These are phyloP conservation scores for Vachellia collinsii DNA, from an alignment of 306 rosid species.

Conservation along the genomic window DNA sequence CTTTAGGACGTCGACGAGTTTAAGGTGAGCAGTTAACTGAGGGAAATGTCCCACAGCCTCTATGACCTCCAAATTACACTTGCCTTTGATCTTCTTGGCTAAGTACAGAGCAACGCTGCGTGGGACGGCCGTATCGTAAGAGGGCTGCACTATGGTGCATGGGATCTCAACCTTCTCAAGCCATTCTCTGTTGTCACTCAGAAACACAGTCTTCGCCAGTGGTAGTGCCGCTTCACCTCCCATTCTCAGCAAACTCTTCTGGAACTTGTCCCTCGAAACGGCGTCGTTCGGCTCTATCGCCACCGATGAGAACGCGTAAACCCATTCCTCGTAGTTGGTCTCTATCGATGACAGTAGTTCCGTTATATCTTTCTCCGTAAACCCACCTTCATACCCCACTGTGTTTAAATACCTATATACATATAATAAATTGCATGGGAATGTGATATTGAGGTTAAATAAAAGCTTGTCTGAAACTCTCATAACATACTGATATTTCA, in stretches of 20 bases:
- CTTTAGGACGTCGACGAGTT: slow-evolving; percentile 66
- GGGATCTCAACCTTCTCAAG: slow-evolving; percentile 75
- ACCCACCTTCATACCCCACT: slow-evolving; percentile 83
- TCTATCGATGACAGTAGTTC: slow-evolving; percentile 56
- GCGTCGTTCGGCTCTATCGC: slow-evolving; percentile 64
- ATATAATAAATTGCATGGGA: neutral
- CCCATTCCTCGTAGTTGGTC: slow-evolving; percentile 67
- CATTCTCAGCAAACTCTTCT: slow-evolving; percentile 59
- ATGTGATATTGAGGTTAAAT: neutral
- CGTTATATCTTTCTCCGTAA: slow-evolving; percentile 59
- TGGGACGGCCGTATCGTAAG: slow-evolving; percentile 63
- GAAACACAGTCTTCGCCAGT: slow-evolving; percentile 71
- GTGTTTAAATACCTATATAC: slow-evolving; percentile 60
- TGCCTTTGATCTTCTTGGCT: slow-evolving; percentile 69
- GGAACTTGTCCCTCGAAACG: slow-evolving; percentile 53
- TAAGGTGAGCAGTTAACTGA: slow-evolving; percentile 70
- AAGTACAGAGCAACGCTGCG: slow-evolving; percentile 61
- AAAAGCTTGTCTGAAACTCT: neutral
- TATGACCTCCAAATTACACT: slow-evolving; percentile 58
- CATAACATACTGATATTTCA: neutral
- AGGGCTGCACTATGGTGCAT: slow-evolving; percentile 73
- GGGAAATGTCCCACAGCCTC: slow-evolving; percentile 74
- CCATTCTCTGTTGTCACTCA: slow-evolving; percentile 59
- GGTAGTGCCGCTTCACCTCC: slow-evolving; percentile 55
- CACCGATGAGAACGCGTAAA: slow-evolving; percentile 44